Base-by-base conservation (phyloP, 495 filamentous ascomycete genomes). In the Aspergillus coremiiformis region DNA sequence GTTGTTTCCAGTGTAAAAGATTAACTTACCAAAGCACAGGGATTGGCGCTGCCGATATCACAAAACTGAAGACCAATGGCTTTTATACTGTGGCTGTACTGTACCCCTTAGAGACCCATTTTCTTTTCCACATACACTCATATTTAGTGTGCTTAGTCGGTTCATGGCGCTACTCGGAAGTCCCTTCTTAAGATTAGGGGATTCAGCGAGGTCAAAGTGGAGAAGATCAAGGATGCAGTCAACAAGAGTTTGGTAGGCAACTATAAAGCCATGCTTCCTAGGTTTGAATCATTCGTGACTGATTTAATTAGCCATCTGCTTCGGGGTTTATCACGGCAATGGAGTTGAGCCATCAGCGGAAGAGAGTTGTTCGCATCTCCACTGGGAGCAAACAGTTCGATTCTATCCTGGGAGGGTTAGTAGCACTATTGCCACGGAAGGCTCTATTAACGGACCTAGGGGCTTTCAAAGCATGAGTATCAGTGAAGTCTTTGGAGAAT, bases 391-490 rank as follows among this genome's bases (percentile, higher is more conserved):
- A 89, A 63, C 82, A 85, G 60, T 81, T 89, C 41, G 86, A 90
- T 64, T 63, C 78, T 11, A 87, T 88, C 47, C 74, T 90, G 6
- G 79, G 79, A 57, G 85, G 83, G 83, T 82, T 61, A 56, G 70
- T 52, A 22, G 4, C 20, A 2, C 4, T 19, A 9, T 26, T 11
- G 22, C n/a, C 15, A 17, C 53, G 2, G 9, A n/a, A 44, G 29
- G 22, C 44, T 15, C 20, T 35, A 19, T 17, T 14, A 27, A 51
- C 32, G 3, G 19, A 20, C 20, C 17, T 49, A 86, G 86, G 30
- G 86, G 86, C 23, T 88, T 90, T 61, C 84, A 87, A 65, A 89
- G 82, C 49, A 85, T 85, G 80, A 86, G 83, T 62, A 89, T 90
- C 60, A 89, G 81, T 53, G 86, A 90, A 68, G 82, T 85, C 24